phyloP scores from a whole-genome alignment of 495 filamentous ascomycete genomes.

The Penicillium parvum region DNA sequence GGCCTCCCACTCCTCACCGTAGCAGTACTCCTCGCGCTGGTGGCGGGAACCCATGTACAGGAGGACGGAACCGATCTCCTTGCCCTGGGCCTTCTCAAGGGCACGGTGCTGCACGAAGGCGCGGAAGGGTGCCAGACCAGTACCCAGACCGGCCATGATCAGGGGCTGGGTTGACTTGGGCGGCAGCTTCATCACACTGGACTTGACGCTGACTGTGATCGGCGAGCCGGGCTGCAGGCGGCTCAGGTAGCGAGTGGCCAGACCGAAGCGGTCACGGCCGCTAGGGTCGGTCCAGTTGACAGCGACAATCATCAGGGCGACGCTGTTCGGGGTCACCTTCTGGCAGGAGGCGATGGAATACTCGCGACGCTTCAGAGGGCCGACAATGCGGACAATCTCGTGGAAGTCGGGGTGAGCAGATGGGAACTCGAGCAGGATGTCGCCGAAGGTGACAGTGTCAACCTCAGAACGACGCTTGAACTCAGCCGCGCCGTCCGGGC shows the following conservation, averaged over 20 bases:
- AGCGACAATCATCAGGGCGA: constrained; percentile 96
- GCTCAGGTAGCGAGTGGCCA: constrained; percentile 85
- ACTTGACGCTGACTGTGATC: constrained; percentile 89
- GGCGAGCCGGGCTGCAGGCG: constrained; percentile 65
- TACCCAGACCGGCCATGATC: constrained; percentile 99
- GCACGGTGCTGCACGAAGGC: constrained; percentile 98
- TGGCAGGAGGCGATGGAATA: constrained; percentile 97
- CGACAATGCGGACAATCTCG: constrained; percentile 84
- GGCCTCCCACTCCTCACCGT: constrained; percentile 99
- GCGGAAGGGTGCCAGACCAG: constrained; percentile 94
- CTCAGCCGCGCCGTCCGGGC: constrained; percentile 80
- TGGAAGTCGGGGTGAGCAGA: constrained; percentile 88
- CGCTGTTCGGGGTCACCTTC: constrained; percentile 78
- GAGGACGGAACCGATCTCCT: constrained; percentile 87
- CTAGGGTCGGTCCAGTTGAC: constrained; percentile 87
- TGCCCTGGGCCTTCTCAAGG: constrained; percentile 91
- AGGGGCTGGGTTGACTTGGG: constrained; percentile 78
- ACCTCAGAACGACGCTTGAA: constrained; percentile 94
- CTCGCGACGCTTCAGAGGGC: constrained; percentile 90
- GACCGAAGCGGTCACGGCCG: constrained; percentile 86
- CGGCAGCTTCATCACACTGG: constrained; percentile 96
- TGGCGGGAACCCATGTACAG: constrained; percentile 96
- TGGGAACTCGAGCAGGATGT: constrained; percentile 80
- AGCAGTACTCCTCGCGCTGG: constrained; percentile 97
- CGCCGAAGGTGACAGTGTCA: constrained; percentile 88